Evolutionary conservation across 495 filamentous ascomycete species (phyloP).

Genomic region (Penicillium pulvis): DNA sequence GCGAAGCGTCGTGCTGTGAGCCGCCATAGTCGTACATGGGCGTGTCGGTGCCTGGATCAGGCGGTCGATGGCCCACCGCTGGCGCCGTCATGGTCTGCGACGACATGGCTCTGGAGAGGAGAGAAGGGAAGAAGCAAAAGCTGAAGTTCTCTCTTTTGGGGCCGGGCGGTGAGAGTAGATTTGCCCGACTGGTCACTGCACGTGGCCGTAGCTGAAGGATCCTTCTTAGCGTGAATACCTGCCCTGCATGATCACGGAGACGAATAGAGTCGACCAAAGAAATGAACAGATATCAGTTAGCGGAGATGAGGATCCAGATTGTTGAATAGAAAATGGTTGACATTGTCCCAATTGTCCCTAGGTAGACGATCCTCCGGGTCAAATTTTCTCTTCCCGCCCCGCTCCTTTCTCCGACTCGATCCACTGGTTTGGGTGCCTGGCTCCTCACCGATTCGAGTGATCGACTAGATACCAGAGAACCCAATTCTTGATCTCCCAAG

Average conservation of each 20-base stretch:
- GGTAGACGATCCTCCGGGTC: slow-evolving; percentile 26
- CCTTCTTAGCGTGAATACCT: background rate
- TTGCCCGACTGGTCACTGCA: slow-evolving; percentile 30
- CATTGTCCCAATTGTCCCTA: background rate
- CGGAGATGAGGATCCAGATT: background rate
- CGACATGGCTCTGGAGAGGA: slow-evolving; percentile 49
- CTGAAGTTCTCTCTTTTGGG: slow-evolving; percentile 33
- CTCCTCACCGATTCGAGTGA: slow-evolving; percentile 22
- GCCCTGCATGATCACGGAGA: background rate
- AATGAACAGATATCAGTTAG: background rate
- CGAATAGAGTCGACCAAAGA: background rate
- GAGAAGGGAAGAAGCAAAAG: slow-evolving; percentile 32
- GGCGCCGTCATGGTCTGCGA: slow-evolving; percentile 61
- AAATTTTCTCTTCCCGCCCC: slow-evolving; percentile 39
- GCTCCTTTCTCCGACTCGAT: slow-evolving; percentile 26
- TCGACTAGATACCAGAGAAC: background rate
- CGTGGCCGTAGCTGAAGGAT: slow-evolving; percentile 21
- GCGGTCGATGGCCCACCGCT: slow-evolving; percentile 54
- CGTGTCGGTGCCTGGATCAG: slow-evolving; percentile 46
- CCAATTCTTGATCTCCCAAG: background rate
- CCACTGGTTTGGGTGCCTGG: slow-evolving; percentile 26
- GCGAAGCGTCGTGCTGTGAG: slow-evolving; percentile 34
- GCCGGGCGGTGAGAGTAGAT: slow-evolving; percentile 36
- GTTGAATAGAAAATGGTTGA: slow-evolving; percentile 3
- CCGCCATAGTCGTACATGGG: slow-evolving; percentile 46